A percentile compares a stretch with the other conserved stretches of the same genome.
Conservation (phyloP, 2,329 filamentous ascomycete genomes). For the Monosporascus sp. region DNA sequence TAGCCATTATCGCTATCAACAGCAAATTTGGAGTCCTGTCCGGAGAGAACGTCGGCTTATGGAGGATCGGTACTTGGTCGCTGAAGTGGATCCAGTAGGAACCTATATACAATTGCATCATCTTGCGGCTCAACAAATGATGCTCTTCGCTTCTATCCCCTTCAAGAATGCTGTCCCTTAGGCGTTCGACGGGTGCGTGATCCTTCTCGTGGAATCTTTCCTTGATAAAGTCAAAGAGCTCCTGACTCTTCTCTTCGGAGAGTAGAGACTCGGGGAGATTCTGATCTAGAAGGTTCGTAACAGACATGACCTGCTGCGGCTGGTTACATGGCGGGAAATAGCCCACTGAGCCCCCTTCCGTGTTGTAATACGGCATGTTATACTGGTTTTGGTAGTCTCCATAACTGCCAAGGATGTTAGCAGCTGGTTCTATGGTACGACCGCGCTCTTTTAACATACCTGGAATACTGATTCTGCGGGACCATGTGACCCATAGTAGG, state of each 20-base stretch:
- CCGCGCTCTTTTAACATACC: constrained; percentile 34
- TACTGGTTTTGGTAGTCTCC: constrained; percentile 47
- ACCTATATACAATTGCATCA: constrained; percentile 92
- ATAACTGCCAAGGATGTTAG: constrained; percentile 33
- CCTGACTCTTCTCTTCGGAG: constrained; percentile 81
- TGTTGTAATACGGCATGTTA: constrained; percentile 43
- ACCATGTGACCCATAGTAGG: constrained; percentile 48
- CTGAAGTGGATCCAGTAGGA: constrained; percentile 97
- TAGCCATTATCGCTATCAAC: constrained; percentile 82
- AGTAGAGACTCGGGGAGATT: constrained; percentile 73
- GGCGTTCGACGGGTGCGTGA: constrained; percentile 65
- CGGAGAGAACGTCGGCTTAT: constrained; percentile 88
- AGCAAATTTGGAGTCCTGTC: constrained; percentile 81
- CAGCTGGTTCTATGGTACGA: neutral
- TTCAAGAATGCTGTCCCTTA: constrained; percentile 71
- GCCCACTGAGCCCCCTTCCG: constrained; percentile 42
- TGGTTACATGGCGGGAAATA: constrained; percentile 52
- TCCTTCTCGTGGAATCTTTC: constrained; percentile 77
- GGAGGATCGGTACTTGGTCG: constrained; percentile 87
- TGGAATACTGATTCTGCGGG: constrained; percentile 39
- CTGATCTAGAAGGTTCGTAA: constrained; percentile 78
- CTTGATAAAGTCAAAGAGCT: constrained; percentile 76
- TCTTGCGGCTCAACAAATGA: constrained; percentile 74
- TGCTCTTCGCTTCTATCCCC: constrained; percentile 65
- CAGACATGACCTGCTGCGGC: constrained; percentile 79